These are phyloP conservation scores for Mariannaea elegans DNA, from an alignment of 2,329 filamentous ascomycete genomes.

Conservation along the genomic window DNA sequence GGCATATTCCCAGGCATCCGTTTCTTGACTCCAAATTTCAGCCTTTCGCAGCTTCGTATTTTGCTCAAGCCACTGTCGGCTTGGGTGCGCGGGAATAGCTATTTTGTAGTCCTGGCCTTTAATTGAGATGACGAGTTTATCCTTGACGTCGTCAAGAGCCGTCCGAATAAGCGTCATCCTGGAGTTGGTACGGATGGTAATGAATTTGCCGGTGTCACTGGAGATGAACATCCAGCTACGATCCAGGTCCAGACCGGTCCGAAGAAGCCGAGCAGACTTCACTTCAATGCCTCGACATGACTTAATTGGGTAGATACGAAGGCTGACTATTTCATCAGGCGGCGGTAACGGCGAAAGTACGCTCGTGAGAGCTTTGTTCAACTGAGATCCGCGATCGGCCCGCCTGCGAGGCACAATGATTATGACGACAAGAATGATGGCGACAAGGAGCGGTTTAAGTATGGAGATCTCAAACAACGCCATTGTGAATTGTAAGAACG, in stretches of 20 bases:
- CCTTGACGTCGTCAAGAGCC: slow-evolving; percentile 43
- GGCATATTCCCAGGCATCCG: slow-evolving; percentile 65
- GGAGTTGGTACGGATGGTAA: slow-evolving; percentile 69
- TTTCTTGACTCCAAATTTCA: slow-evolving; percentile 67
- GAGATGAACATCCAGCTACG: slow-evolving; percentile 74
- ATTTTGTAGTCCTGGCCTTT: slow-evolving; percentile 50
- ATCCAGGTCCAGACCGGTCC: slow-evolving; percentile 68
- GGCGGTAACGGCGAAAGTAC: slow-evolving; percentile 10
- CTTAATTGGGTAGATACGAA: slow-evolving; percentile 72
- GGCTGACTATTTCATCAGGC: slow-evolving; percentile 38
- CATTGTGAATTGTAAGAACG: no score
- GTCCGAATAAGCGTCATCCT: slow-evolving; percentile 67
- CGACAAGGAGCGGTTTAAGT: no score
- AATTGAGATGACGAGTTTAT: slow-evolving; percentile 59
- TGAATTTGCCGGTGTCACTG: slow-evolving; percentile 60
- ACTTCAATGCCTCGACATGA: slow-evolving; percentile 71
- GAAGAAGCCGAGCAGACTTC: slow-evolving; percentile 58
- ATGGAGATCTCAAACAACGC: no score
- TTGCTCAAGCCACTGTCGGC: slow-evolving; percentile 58
- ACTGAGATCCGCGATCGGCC: no score
- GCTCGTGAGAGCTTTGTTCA: no score
- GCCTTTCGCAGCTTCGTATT: slow-evolving; percentile 61
- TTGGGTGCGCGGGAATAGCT: slow-evolving; percentile 65
- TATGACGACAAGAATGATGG: no score
- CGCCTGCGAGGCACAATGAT: no score